These are phyloP conservation scores for Erysimum cheiranthoides DNA, from an alignment of 345 rosid genomes.

Conservation along the genomic window DNA sequence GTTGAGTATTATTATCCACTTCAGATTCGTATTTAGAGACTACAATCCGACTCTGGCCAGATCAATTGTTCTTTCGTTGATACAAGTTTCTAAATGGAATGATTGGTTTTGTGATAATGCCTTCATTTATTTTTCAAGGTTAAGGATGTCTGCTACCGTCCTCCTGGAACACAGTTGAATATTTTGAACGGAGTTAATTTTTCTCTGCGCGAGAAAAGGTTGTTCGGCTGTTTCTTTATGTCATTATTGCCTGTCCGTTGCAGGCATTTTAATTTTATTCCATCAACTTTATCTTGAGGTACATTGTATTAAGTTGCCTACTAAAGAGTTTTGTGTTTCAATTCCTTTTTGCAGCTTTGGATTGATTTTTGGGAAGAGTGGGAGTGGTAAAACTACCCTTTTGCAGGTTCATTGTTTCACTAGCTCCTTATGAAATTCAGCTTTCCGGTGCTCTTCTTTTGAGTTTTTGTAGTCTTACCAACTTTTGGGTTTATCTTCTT, in stretches of 20 bases:
- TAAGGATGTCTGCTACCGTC: slow-evolving; percentile 68
- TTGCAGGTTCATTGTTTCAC: slow-evolving; percentile 61
- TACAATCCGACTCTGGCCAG: not conserved
- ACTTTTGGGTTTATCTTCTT: slow-evolving; percentile 18
- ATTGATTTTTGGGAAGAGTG: slow-evolving; percentile 93
- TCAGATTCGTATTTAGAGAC: not conserved
- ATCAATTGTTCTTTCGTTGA: not conserved
- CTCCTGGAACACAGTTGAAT: slow-evolving; percentile 81
- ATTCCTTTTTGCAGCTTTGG: slow-evolving; percentile 70
- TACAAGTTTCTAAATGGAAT: not conserved
- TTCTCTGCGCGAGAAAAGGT: slow-evolving; percentile 83
- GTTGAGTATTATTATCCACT: not conserved
- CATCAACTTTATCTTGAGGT: not conserved
- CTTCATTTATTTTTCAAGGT: slow-evolving; percentile 26
- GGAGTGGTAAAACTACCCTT: slow-evolving; percentile 95
- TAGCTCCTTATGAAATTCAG: slow-evolving; percentile 11
- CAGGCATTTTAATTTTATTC: slow-evolving; percentile 6
- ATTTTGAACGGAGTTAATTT: slow-evolving; percentile 75
- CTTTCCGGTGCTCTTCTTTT: slow-evolving; percentile 1
- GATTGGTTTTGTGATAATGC: slow-evolving; percentile 21
- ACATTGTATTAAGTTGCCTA: not conserved
- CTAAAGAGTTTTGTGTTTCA: slow-evolving; percentile 22
- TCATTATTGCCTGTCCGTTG: slow-evolving; percentile 9
- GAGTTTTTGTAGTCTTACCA: not conserved
- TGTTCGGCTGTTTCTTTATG: slow-evolving; percentile 6